Conservation (phyloP, 495 filamentous ascomycete species). For the Penicillium robsamsonii region DNA sequence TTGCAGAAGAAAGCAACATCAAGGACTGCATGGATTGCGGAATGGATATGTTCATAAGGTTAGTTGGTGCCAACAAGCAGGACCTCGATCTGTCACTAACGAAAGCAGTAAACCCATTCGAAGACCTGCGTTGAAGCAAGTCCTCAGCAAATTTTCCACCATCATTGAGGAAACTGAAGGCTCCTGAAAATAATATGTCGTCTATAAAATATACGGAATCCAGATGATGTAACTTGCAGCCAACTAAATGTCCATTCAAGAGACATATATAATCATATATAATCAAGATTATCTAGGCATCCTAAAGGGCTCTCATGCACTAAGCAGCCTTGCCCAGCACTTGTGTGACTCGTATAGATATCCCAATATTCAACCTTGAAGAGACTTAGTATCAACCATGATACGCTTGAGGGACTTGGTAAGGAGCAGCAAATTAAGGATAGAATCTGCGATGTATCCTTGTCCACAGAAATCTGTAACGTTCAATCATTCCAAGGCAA, state of each 20-base stretch:
- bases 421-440: too few relatives aligned
- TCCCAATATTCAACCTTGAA: too few relatives aligned
- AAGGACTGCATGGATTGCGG: constrained; percentile 77
- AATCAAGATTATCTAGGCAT: too few relatives aligned
- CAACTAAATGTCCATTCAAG: neutral
- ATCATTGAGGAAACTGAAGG: constrained; percentile 50
- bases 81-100: neutral
- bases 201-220: neutral
- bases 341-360: too few relatives aligned
- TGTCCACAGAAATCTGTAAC: too few relatives aligned
- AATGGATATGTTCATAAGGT: constrained; percentile 67
- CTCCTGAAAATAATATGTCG: neutral
- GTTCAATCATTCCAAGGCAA: too few relatives aligned
- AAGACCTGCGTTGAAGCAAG: constrained; percentile 77
- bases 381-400: too few relatives aligned
- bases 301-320: too few relatives aligned
- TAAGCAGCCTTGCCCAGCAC: too few relatives aligned
- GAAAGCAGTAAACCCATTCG: constrained; percentile 71
- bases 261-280: neutral
- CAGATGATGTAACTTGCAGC: neutral
- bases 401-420: too few relatives aligned
- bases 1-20: constrained; percentile 85
- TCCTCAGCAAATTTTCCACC: constrained; percentile 65
- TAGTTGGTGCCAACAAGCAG: neutral
- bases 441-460: too few relatives aligned